Base-by-base conservation (phyloP, 306 rosid species). In the Lathyrus aphaca region DNA sequence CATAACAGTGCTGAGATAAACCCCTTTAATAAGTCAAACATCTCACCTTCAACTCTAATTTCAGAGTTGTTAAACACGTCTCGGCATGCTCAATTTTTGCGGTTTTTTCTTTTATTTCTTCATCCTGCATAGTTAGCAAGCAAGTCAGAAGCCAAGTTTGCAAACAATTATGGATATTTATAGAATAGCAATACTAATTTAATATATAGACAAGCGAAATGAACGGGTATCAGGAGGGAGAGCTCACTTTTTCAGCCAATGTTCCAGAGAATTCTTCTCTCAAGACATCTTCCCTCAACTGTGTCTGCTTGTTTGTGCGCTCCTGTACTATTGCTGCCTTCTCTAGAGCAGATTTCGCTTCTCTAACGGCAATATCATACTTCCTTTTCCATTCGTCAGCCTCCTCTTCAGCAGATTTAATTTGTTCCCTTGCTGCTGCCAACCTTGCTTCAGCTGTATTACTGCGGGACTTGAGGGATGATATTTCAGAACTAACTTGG, bases 301-400 rank as follows among this genome's bases (percentile, higher is more conserved):
- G 97, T 17, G 88, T 84, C 74, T 89, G 92, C 72, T 84, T 89
- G 69, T 55, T 84, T 42, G 89, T 64, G 62, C 92, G 97, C 70
- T 95, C 99, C 76, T 89, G 95, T 48, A 85, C 83, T 79, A 15
- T 67, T 71, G 97, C 95, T 58, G 96, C 97, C 86, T 89, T 91
- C 82, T 91, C 95, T 12, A 95, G 77, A 48, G 96, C 96, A 82
- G 86, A 56, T 84, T 91, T 91, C 66, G 97, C 92, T 48, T 91
- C 99, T 82, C 92, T 83, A 60, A 79, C 54, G 14, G 97, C 99
- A 79, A 79, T 71, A 39, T 91, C 96, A 77, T 80, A 95, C 73
- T 91, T 95, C 76, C 97, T 77, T 70, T 95, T 91, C 99, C 99
- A 95, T 79, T 91, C 97, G 75, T 82, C 91, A 29, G 97, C 97